Percentiles rank a stretch among this genome's conserved stretches.
phyloP scores from a whole-genome alignment of 768 basidiomycete species.

The Candolleomyces aberdarensis region DNA sequence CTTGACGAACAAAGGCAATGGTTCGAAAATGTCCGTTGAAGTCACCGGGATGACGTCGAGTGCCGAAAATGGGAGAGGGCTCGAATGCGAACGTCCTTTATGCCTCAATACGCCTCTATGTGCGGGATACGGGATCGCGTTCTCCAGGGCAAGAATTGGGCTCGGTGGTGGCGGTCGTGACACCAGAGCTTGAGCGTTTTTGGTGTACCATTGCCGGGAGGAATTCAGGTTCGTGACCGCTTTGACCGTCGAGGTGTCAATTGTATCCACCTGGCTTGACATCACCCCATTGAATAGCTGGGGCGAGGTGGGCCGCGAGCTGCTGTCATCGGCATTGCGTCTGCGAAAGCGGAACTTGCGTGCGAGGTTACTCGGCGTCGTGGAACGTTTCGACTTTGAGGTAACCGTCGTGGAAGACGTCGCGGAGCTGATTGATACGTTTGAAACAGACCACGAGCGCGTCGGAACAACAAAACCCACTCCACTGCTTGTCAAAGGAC shows the following conservation, averaged over 20 bases:
- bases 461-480: conserved; percentile 29
- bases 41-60: conserved; percentile 56
- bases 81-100: conserved; percentile 63
- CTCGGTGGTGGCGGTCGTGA: conserved; percentile 5
- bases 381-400: conserved; percentile 40
- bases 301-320: conserved; percentile 1
- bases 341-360: conserved; percentile 54
- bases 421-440: conserved; percentile 43
- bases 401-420: conserved; percentile 47
- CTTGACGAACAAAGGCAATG: conserved; percentile 44
- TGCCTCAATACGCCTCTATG: conserved; percentile 29
- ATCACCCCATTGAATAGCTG: neutral
- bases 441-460: conserved; percentile 57
- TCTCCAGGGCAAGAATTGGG: conserved; percentile 1
- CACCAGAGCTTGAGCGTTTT: neutral
- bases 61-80: conserved; percentile 57
- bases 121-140: neutral
- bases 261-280: neutral
- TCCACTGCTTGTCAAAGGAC: neutral
- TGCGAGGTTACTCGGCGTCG: conserved; percentile 48
- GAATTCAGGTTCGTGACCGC: neutral
- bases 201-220: conserved; percentile 8
- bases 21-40: conserved; percentile 48
- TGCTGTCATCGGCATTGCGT: conserved; percentile 14
- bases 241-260: neutral